These are phyloP conservation scores for Entophlyctis helioformis DNA, from an alignment of 192 early-diverging fungal species.

Conservation along the genomic window DNA sequence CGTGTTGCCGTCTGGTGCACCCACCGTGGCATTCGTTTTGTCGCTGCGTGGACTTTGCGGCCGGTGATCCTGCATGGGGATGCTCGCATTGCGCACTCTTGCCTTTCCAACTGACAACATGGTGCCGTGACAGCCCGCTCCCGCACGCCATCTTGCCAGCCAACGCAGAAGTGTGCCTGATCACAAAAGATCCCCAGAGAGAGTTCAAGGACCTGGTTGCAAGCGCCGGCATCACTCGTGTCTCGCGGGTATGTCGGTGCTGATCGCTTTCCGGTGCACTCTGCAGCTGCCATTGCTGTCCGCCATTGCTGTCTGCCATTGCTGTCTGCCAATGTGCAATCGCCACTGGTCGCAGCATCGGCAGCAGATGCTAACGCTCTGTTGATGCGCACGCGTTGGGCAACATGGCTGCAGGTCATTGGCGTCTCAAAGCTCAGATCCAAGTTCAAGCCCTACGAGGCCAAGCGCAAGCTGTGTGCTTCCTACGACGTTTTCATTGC, in stretches of 20 bases:
- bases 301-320: neutral
- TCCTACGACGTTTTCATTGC: constrained; percentile 80
- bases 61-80: neutral
- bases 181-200: constrained; percentile 76
- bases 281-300: neutral
- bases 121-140: constrained; percentile 39
- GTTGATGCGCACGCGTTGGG: neutral
- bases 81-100: constrained; percentile 2
- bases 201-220: constrained; percentile 64
- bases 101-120: neutral
- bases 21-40: neutral
- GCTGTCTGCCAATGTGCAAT: no score
- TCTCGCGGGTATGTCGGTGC: constrained; percentile 49
- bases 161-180: constrained; percentile 70
- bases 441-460: constrained; percentile 72
- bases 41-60: neutral
- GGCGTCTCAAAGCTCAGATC: constrained; percentile 63
- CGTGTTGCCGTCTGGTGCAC: no score
- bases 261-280: neutral
- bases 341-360: no score
- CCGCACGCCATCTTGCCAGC: constrained; percentile 49
- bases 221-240: constrained; percentile 42
- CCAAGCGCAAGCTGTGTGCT: constrained; percentile 58
- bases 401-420: constrained; percentile 49
- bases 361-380: no score